Percentiles rank a stretch among this genome's conserved stretches.
Evolutionary conservation across 768 basidiomycete genomes (phyloP).

Genomic region (Lentinula guzmanii): DNA sequence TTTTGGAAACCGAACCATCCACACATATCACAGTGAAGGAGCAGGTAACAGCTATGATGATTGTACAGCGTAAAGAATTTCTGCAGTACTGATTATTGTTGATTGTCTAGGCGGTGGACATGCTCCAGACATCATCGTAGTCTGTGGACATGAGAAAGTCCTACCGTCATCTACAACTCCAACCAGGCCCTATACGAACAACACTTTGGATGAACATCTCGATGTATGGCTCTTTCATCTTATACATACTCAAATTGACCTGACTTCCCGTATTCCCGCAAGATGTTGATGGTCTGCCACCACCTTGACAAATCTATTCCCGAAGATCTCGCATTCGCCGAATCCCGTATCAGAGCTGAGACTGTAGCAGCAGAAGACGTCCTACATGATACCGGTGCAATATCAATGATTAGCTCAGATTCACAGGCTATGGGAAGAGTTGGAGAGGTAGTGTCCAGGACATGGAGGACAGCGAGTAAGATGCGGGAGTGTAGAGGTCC

Average conservation of each 20-base stretch:
- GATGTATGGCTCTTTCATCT: conserved; percentile 52
- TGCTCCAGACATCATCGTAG: conserved; percentile 98
- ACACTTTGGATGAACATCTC: conserved; percentile 95
- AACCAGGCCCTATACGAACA: conserved; percentile 84
- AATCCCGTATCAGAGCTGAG: conserved; percentile 94
- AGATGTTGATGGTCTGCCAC: conserved; percentile 99
- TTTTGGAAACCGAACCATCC: conserved; percentile 87
- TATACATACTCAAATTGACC: not conserved
- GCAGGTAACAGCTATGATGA: conserved; percentile 48
- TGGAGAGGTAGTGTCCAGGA: conserved; percentile 86
- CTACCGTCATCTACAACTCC: conserved; percentile 97
- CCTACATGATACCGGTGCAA: conserved; percentile 86
- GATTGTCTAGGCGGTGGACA: conserved; percentile 72
- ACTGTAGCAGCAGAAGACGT: conserved; percentile 98
- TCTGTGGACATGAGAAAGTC: conserved; percentile 84
- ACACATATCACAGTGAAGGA: conserved; percentile 96
- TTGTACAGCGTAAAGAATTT: not conserved
- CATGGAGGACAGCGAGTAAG: conserved; percentile 97
- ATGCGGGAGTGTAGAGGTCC: conserved; percentile 79
- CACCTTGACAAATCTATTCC: conserved; percentile 88
- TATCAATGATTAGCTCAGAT: conserved; percentile 95
- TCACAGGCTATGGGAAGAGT: conserved; percentile 98
- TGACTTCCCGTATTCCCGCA: not conserved
- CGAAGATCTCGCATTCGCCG: conserved; percentile 94
- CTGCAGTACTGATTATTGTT: not conserved